Base-by-base conservation (phyloP, 441 rosid genomes). In the Rhodomyrtus psidioides region DNA sequence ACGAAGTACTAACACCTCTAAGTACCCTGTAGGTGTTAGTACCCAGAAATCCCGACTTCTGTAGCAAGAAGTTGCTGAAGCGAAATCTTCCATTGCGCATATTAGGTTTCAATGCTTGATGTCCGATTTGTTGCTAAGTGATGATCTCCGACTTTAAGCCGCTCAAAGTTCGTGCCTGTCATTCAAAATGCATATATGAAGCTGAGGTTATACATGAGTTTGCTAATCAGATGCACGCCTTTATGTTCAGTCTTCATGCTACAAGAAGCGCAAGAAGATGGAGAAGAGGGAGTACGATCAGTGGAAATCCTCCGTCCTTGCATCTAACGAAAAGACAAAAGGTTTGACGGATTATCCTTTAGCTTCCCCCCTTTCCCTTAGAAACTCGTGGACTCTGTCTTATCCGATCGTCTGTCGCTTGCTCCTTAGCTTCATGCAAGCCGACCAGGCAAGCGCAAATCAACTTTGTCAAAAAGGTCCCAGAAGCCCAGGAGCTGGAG, bases 291-390 rank as follows among this genome's bases (percentile, higher is more conserved):
- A 87, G 83, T 96, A 95, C 82, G 95, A 94, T 83, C 93, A 96
- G 27, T 96, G 98, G 96, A 97, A 97, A 87, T 92, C 98, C 3
- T 86, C 93, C 10, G 95, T 97, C 21, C 84, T 94, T 13, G 84
- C 93, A 83, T 91, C 97, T 4, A 93, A 93, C 62, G 90, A 91
- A 56, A 89, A 89, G 84, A 88, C 86, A 82, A 89, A 93, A 91
- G 97, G 97, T 94, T 49, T 62, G 13, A 12, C 82, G 13, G 62
- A 49, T 60, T 82, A 56, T 24, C 57, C 16, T 84, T 53, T 46
- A n/a, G 59, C 30, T 49, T 59, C 9, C 30, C 46, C 42, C 56
- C 6, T 76, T 58, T 82, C 60, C 34, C 24, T 28, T 58, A 19
- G 56, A 74, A 60, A 23, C n/a, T 58, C 58, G 58, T 51, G 26